Evolutionary conservation across 1,284 basidiomycete genomes (phyloP).

Genomic region (Sporisorium graminicola): DNA sequence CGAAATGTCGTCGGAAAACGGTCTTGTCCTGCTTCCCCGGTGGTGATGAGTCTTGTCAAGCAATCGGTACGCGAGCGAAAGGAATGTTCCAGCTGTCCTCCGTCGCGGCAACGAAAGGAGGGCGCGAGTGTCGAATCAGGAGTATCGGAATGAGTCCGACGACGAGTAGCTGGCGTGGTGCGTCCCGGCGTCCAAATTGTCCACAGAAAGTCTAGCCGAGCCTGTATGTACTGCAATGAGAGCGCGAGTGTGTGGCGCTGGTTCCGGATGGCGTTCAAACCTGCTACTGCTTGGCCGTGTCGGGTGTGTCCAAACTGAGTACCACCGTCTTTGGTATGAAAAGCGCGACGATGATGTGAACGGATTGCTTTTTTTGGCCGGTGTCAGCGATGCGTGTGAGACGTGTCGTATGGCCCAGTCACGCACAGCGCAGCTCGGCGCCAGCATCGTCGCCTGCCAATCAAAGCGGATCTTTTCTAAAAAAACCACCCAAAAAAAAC

Average conservation of each 20-base stretch:
- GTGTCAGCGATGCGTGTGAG: conserved; percentile 3
- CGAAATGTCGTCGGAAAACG: too few relatives aligned
- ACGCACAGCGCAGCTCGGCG: neutral
- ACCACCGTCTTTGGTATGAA: neutral
- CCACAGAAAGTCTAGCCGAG: neutral
- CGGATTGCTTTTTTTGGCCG: neutral
- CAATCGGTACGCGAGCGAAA: neutral
- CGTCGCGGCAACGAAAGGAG: neutral
- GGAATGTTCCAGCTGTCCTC: neutral
- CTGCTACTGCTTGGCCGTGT: neutral
- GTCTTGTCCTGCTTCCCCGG: too few relatives aligned
- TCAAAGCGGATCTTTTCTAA: neutral
- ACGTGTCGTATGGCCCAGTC: neutral
- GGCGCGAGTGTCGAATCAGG: neutral
- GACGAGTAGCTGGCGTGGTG: neutral
- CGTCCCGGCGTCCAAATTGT: neutral
- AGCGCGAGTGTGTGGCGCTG: neutral
- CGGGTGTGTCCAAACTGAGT: neutral
- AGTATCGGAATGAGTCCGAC: conserved; percentile 1
- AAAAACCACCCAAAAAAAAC: neutral
- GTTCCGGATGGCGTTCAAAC: neutral
- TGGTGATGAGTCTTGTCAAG: neutral
- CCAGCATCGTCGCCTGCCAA: neutral
- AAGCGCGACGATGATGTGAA: conserved; percentile 4
- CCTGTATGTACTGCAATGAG: too few relatives aligned